Conservation (phyloP, 2,329 filamentous ascomycete species). For the Penicillium sp. region DNA sequence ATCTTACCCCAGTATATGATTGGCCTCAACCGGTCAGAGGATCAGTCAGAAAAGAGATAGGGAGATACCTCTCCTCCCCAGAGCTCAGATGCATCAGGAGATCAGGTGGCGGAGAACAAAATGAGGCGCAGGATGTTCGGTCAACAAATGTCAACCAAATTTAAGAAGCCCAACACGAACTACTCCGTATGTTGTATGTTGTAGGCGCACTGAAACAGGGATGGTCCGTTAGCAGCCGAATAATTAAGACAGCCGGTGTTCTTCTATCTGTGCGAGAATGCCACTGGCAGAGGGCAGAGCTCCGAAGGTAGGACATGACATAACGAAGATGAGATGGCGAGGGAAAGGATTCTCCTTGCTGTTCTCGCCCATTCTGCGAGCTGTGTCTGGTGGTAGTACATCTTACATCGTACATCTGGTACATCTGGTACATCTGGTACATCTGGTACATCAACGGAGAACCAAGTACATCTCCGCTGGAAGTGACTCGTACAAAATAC, state of each 20-base stretch:
- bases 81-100: constrained; percentile 14
- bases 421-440: constrained; percentile 2
- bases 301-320: constrained; percentile 25
- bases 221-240: not conserved
- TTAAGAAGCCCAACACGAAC: not conserved
- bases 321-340: constrained; percentile 10
- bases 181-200: not conserved
- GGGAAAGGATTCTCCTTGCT: constrained; percentile 20
- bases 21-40: constrained; percentile 9
- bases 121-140: constrained; percentile 14
- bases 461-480: not conserved
- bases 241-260: not conserved
- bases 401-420: constrained; percentile 5
- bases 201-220: constrained; percentile 11
- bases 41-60: constrained; percentile 9
- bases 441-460: constrained; percentile 4
- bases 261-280: constrained; percentile 2
- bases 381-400: constrained; percentile 1
- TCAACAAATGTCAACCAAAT: constrained; percentile 13
- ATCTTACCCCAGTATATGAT: not conserved
- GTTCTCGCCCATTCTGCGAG: constrained; percentile 7
- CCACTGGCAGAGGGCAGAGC: constrained; percentile 1
- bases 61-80: not conserved
- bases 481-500: constrained; percentile 8
- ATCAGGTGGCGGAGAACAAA: constrained; percentile 15